A percentile compares a stretch with the other conserved stretches of the same genome.
Evolutionary conservation across 768 basidiomycete species (phyloP).

Genomic region (Amanita polypyramis): DNA sequence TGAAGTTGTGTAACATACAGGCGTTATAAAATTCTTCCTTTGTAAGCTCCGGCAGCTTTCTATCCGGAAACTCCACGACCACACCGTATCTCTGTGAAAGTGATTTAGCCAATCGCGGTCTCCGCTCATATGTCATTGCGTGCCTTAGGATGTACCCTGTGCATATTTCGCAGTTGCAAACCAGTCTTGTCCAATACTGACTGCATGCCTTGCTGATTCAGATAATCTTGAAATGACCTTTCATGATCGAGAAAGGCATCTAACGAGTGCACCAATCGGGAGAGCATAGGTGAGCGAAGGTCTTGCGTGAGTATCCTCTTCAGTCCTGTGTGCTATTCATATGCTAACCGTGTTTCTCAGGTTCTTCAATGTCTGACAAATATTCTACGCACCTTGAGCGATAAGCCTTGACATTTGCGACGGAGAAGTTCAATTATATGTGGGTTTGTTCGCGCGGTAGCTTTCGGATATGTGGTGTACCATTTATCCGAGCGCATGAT

Average conservation of each 20-base stretch:
- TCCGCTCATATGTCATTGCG: not conserved
- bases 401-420: conserved; percentile 18
- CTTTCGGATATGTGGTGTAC: conserved; percentile 20
- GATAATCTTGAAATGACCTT: conserved; percentile 22
- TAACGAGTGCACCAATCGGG: conserved; percentile 25
- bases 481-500: conserved; percentile 30
- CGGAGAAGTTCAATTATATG: conserved; percentile 22
- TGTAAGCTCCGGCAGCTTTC: conserved; percentile 24
- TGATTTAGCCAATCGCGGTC: not conserved
- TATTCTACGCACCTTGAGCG: conserved; percentile 1
- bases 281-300: conserved; percentile 23
- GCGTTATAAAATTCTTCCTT: conserved; percentile 28
- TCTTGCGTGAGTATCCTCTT: conserved; percentile 18
- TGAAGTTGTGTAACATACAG: conserved; percentile 19
- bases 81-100: conserved; percentile 23
- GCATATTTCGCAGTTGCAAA: conserved; percentile 17
- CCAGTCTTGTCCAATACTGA: conserved; percentile 15
- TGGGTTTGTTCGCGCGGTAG: conserved; percentile 23
- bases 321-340: conserved; percentile 16
- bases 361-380: not conserved
- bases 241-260: conserved; percentile 32
- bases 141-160: conserved; percentile 27
- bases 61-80: conserved; percentile 17
- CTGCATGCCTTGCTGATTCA: conserved; percentile 16
- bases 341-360: not conserved